phyloP scores from a whole-genome alignment of 371 early-diverging fungal species.

The Phascolomyces articulosus region DNA sequence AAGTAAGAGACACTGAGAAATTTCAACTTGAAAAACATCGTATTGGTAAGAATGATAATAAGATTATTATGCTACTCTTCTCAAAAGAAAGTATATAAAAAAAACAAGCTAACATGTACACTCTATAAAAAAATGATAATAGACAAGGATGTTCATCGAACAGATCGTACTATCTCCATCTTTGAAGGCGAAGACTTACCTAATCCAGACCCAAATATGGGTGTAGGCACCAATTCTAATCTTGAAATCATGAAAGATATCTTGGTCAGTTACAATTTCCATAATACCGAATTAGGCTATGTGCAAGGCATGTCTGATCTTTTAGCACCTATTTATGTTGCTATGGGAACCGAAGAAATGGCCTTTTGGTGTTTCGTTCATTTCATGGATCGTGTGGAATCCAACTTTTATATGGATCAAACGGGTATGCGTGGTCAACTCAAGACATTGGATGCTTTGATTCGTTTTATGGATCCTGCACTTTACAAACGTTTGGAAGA shows the following conservation, averaged over 20 bases:
- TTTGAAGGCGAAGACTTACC: constrained; percentile 73
- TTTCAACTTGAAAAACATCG: constrained; percentile 85
- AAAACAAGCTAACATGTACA: neutral
- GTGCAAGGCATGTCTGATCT: constrained; percentile 98
- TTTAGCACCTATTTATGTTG: constrained; percentile 84
- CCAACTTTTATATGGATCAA: constrained; percentile 84
- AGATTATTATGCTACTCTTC: neutral
- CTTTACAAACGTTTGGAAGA: constrained; percentile 78
- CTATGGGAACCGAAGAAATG: constrained; percentile 87
- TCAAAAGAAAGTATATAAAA: no score
- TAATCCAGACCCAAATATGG: constrained; percentile 60
- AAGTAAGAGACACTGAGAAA: constrained; percentile 53
- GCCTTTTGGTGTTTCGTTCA: constrained; percentile 90
- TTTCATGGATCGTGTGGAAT: constrained; percentile 88
- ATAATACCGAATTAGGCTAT: constrained; percentile 75
- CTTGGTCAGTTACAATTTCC: constrained; percentile 85
- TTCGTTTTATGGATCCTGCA: constrained; percentile 83
- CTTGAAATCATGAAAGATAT: constrained; percentile 88
- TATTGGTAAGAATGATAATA: constrained; percentile 55
- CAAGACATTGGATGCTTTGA: constrained; percentile 68
- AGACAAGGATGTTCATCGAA: constrained; percentile 94
- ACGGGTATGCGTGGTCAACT: constrained; percentile 90
- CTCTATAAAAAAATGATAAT: neutral
- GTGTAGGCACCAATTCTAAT: constrained; percentile 67
- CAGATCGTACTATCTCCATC: constrained; percentile 82